Conservation (phyloP, 352 stramenopile species). For the Aphanomyces euteiches region DNA sequence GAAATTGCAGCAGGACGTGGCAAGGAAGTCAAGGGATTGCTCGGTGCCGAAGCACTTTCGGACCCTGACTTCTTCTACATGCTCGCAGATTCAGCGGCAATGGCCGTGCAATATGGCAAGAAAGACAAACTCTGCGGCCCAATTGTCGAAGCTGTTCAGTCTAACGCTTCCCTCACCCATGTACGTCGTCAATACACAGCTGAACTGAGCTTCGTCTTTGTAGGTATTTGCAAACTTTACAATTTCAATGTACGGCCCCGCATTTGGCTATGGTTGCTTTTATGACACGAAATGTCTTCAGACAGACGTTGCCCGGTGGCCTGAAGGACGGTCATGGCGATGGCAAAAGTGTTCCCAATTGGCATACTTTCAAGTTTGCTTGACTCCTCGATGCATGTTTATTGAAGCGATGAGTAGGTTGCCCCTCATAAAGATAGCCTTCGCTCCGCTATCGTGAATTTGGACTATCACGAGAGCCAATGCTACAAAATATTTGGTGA, state of each 20-base stretch:
- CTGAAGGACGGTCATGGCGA: conserved; percentile 76
- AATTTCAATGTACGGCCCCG: conserved; percentile 66
- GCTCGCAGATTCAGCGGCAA: conserved; percentile 79
- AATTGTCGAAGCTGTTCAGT: conserved; percentile 50
- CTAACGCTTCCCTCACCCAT: conserved; percentile 51
- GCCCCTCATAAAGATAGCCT: conserved; percentile 58
- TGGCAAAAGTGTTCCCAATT: conserved; percentile 86
- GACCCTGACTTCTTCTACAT: conserved; percentile 89
- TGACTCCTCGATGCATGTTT: not conserved
- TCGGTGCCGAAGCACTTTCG: conserved; percentile 54
- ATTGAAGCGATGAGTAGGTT: conserved; percentile 30
- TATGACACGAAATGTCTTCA: conserved; percentile 76
- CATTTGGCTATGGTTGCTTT: conserved; percentile 76
- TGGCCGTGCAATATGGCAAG: conserved; percentile 85
- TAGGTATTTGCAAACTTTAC: conserved; percentile 74
- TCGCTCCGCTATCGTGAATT: conserved; percentile 57
- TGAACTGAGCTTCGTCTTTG: not conserved
- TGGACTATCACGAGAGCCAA: conserved; percentile 78
- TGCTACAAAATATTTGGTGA: conserved; percentile 71
- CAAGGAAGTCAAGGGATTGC: conserved; percentile 55
- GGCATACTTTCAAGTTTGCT: conserved; percentile 71
- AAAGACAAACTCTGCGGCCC: conserved; percentile 72
- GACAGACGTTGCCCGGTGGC: conserved; percentile 49
- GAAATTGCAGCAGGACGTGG: conserved; percentile 49
- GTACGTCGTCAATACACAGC: conserved; percentile 11